Percentiles rank a stretch among this genome's conserved stretches.
Evolutionary conservation across 805 yeast species (phyloP).

Genomic region (Scheffersomyces coipomensis): DNA sequence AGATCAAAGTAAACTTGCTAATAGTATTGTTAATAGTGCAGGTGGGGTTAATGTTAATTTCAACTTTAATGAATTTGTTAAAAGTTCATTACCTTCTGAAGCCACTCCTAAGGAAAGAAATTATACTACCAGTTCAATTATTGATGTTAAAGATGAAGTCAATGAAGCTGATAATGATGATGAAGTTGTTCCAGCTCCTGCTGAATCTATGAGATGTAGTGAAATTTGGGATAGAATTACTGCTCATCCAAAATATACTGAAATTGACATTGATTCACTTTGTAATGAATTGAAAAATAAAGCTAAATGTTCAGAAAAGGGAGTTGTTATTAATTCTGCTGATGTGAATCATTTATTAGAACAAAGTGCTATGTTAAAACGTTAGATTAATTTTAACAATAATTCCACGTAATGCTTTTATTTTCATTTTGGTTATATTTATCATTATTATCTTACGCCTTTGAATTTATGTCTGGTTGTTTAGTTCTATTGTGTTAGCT

Average conservation of each 20-base stretch:
- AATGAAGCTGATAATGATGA: slow-evolving; percentile 22
- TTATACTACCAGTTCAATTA: slow-evolving; percentile 10
- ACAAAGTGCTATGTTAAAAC: slow-evolving; percentile 15
- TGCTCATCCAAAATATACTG: slow-evolving; percentile 89
- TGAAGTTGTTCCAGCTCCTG: slow-evolving; percentile 68
- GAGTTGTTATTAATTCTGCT: slow-evolving; percentile 79
- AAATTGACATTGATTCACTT: slow-evolving; percentile 90
- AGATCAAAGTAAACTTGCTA: slow-evolving; percentile 7
- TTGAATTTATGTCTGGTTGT: too few relatives aligned
- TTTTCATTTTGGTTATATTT: too few relatives aligned
- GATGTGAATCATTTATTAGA: slow-evolving; percentile 67
- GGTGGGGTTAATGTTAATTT: slow-evolving; percentile 24
- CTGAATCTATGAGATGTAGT: slow-evolving; percentile 65
- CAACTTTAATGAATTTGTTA: slow-evolving; percentile 38
- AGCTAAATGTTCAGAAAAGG: slow-evolving; percentile 93
- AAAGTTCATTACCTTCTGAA: slow-evolving; percentile 27
- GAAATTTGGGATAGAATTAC: slow-evolving; percentile 97
- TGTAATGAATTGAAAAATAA: slow-evolving; percentile 85
- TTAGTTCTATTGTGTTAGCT: too few relatives aligned
- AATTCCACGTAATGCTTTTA: too few relatives aligned
- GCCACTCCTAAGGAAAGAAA: slow-evolving; percentile 7
- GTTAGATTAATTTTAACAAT: background rate
- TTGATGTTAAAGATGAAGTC: background rate
- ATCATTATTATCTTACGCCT: too few relatives aligned
- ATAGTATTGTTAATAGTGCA: background rate